Percentiles rank a stretch among this genome's conserved stretches.
phyloP scores from a whole-genome alignment of 768 basidiomycete species.

The Clavaria fumosa region DNA sequence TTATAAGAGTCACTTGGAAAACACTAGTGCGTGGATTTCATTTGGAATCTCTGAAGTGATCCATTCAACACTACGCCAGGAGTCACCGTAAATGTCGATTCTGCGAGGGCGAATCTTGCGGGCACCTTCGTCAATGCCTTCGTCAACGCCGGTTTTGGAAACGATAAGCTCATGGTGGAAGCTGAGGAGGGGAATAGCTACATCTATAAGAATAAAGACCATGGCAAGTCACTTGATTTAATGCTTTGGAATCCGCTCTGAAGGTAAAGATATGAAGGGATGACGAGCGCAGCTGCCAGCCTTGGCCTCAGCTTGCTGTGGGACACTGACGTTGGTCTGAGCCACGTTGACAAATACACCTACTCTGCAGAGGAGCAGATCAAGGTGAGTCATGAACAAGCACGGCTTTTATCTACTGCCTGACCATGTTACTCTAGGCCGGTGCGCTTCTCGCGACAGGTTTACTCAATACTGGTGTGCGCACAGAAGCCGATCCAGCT shows the following conservation, averaged over 20 bases:
- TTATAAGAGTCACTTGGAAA: conserved; percentile 92
- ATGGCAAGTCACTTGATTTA: conserved; percentile 37
- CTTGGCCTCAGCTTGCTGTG: conserved; percentile 86
- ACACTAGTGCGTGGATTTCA: conserved; percentile 39
- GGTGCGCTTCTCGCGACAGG: conserved; percentile 93
- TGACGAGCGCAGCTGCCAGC: conserved; percentile 94
- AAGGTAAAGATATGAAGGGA: too few relatives aligned
- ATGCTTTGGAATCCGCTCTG: conserved; percentile 2
- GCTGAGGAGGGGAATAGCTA: conserved; percentile 94
- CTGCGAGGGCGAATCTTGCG: conserved; percentile 86
- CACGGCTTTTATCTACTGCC: neutral
- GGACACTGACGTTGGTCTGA: conserved; percentile 90
- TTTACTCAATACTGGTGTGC: conserved; percentile 75
- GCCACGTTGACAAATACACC: conserved; percentile 93
- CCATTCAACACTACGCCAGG: conserved; percentile 23
- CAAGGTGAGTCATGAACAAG: conserved; percentile 34
- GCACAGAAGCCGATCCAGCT: conserved; percentile 87
- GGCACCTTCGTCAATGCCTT: conserved; percentile 98
- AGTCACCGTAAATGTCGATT: conserved; percentile 69
- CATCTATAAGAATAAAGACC: conserved; percentile 99
- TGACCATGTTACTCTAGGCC: conserved; percentile 29
- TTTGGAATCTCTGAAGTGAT: conserved; percentile 1
- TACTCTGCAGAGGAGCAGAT: conserved; percentile 94
- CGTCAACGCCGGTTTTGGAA: conserved; percentile 96
- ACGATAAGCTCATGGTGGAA: conserved; percentile 96